These are phyloP conservation scores for Rhizomucor pusillus DNA, from an alignment of 371 early-diverging fungal species.

Conservation along the genomic window DNA sequence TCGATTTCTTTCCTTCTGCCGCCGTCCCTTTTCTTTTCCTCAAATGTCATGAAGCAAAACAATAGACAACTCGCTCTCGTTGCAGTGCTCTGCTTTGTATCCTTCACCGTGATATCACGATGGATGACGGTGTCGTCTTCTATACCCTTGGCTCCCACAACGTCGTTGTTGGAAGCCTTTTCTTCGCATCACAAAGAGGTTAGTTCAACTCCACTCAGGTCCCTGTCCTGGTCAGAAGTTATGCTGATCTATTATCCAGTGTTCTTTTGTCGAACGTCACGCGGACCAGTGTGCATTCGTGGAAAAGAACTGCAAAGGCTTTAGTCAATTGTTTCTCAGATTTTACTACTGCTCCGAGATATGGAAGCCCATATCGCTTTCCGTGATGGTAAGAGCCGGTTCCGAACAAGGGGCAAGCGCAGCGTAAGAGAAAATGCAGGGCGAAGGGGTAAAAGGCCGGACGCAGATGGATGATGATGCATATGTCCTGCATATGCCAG, in stretches of 20 bases:
- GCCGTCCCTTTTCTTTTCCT: slow-evolving; percentile 3
- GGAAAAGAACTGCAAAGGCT: slow-evolving; percentile 30
- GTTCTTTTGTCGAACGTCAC: slow-evolving; percentile 30
- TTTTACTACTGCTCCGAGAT: slow-evolving; percentile 61
- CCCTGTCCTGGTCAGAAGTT: not conserved
- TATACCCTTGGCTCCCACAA: not conserved
- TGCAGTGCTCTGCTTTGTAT: slow-evolving; percentile 3
- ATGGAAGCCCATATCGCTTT: slow-evolving; percentile 29
- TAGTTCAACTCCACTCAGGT: not conserved
- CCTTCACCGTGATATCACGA: slow-evolving; percentile 1
- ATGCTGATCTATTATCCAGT: slow-evolving; percentile 16
- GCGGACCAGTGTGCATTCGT: slow-evolving; percentile 42
- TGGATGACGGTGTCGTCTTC: not conserved
- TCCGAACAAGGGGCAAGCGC: not conserved
- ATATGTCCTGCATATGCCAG: too few relatives aligned
- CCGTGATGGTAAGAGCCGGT: slow-evolving; percentile 25
- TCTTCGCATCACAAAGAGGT: slow-evolving; percentile 21
- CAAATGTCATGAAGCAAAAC: slow-evolving; percentile 4
- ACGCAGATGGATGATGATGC: too few relatives aligned
- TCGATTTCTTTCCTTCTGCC: too few relatives aligned
- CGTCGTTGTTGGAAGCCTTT: not conserved
- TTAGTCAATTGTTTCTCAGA: slow-evolving; percentile 44
- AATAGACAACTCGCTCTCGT: slow-evolving; percentile 4
- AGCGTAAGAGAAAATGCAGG: too few relatives aligned
- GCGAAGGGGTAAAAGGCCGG: too few relatives aligned